Evolutionary conservation across 1,284 basidiomycete species (phyloP).

Genomic region (Heterobasidion occidentale): DNA sequence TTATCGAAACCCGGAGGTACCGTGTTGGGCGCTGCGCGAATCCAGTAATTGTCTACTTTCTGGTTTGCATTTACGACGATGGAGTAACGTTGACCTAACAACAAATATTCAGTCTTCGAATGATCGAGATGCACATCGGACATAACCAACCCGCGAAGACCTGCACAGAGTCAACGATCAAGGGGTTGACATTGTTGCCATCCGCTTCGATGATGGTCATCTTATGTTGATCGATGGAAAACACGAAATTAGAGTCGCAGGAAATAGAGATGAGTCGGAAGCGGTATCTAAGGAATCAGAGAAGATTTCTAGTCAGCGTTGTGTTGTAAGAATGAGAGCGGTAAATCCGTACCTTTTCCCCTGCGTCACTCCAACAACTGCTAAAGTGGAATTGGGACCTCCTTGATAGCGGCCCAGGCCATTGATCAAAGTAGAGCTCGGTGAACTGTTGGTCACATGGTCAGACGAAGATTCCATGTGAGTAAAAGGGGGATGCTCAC

Average conservation of each 20-base stretch:
- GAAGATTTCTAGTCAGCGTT: neutral
- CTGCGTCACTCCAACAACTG: constrained; percentile 21
- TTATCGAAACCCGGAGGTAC: constrained; percentile 14
- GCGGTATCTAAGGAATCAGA: constrained; percentile 21
- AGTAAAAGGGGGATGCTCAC: neutral
- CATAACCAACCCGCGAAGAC: constrained; percentile 23
- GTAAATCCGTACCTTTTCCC: constrained; percentile 11
- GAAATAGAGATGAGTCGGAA: constrained; percentile 27
- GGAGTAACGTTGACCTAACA: constrained; percentile 30
- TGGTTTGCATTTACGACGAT: constrained; percentile 26
- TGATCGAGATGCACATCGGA: neutral
- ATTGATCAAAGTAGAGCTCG: constrained; percentile 42
- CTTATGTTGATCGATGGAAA: constrained; percentile 32
- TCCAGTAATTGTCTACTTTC: constrained; percentile 31
- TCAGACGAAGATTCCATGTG: no score
- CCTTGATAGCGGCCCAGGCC: constrained; percentile 27
- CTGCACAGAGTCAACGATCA: constrained; percentile 29
- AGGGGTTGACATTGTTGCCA: constrained; percentile 30
- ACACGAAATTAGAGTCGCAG: constrained; percentile 27
- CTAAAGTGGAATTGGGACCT: constrained; percentile 15
- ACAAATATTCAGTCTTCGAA: neutral
- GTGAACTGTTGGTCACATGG: neutral
- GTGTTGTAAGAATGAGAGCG: neutral
- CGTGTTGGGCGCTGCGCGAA: constrained; percentile 11
- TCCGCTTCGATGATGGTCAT: constrained; percentile 45